Base-by-base conservation (phyloP, 2,329 filamentous ascomycete species). In the Delphinella strobiligena region DNA sequence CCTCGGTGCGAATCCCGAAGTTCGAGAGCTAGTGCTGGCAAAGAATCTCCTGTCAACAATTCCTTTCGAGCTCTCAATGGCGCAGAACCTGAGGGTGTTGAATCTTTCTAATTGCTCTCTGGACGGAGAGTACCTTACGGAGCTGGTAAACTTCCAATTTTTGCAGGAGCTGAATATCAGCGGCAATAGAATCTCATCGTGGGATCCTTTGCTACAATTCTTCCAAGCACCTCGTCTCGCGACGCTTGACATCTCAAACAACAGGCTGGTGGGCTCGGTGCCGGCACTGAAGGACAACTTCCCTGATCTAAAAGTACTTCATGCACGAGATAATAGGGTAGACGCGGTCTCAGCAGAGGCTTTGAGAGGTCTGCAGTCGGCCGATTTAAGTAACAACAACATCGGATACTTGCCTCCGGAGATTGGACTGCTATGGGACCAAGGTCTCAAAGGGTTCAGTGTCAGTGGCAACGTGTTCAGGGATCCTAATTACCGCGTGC, bases 401-500 rank as follows among this genome's bases (percentile, higher is more conserved):
- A 85, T 96, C 46, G 74, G 74, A n/a, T 74, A 76, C 34, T 64
- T 96, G 11, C 84, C 91, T 44, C 82, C 88, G 0, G 76, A 80
- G 5, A 70, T 96, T 9, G 89, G 89, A 0, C 65, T 93, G 10
- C 67, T 93, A 0, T 78, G 80, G 17, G 80, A 78, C 2, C 67
- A 66, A 63, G 77, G 51, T 46, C 75, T 62, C 64, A 82, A 68
- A 60, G 73, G 68, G 39, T 64, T 95, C 8, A 81, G 93, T 35
- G 81, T 94, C 3, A 75, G 74, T 19, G 87, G 87, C 0, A 96
- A 96, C 56, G 72, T 78, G 22, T 96, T 96, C 62, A 72, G 85
- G 22, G 86, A 95, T 22, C 89, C 89, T 0, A 76, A 83, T 41
- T 88, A 82, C 65, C 82, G 82, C 46, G 73, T 94, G 5, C 63